Base-by-base conservation (phyloP, 208 protist genomes). In the Trypanosoma vivax region DNA sequence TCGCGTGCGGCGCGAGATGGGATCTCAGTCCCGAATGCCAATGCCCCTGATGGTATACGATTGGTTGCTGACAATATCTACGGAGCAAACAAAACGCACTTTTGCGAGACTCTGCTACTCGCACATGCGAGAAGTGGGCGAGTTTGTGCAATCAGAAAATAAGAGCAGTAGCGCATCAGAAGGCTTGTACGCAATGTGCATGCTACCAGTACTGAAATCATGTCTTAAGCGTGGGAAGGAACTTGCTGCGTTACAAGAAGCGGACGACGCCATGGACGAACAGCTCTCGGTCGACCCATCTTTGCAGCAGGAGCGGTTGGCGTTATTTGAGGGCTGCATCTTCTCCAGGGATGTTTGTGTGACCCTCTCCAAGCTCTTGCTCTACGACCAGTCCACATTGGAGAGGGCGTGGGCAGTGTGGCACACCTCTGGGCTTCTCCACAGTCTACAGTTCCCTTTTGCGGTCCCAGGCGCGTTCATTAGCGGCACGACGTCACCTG, bases 231-330 rank as follows among this genome's bases (percentile, higher is more conserved):
- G 31, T 7, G 21, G 21, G 16, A 16, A 21, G 27, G 23, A 43
- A 13, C 5, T 5, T 14, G 2, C 25, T 46, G 45, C 41, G 9
- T 40, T 39, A 18, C 23, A 18, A 29, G 28, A 10, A 31, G 30
- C 13, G 0, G 50, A 50, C 5, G 50, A 41, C 6, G 38, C n/a
- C 10, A 46, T 34, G 2, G 42, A 42, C 10, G 65, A 72, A 10
- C 53, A 23, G 6, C 67, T 73, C 38, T 55, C 43, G 23, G 66
- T 83, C 3, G 50, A 83, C 29, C 63, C 71, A 14, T 10, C 40
- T 3, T 48, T 68, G 16, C 75, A 83, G 42, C 69, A 79, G 60
- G 60, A 80, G 40, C 82, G 82, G 11, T 66, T 73, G 18, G 65
- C 71, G 40, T 60, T 87, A 9, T 58, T 86, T 34, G 67, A 60